A percentile compares a stretch with the other conserved stretches of the same genome.
Evolutionary conservation across 495 filamentous ascomycete species (phyloP).

Genomic region (Talaromyces liani): DNA sequence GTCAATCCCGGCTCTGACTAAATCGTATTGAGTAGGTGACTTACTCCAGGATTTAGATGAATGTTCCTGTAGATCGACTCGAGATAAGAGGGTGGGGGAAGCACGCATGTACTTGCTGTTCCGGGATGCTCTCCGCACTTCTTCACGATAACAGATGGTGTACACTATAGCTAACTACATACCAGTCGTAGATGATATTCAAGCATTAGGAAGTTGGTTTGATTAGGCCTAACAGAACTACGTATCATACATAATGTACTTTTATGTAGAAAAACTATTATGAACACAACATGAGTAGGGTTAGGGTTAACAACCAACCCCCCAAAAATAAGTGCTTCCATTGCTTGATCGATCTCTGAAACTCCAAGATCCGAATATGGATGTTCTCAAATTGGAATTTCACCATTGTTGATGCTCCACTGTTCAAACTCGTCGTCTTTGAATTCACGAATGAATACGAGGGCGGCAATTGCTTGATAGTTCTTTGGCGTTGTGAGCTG

Average conservation of each 20-base stretch:
- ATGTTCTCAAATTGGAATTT: too few relatives aligned
- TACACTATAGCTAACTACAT: neutral
- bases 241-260: neutral
- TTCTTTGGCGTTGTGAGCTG: too few relatives aligned
- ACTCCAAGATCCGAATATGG: too few relatives aligned
- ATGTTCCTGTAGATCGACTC: neutral
- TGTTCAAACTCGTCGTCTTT: too few relatives aligned
- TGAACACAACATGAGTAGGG: neutral
- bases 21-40: neutral
- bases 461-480: too few relatives aligned
- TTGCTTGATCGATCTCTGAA: neutral
- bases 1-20: neutral
- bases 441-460: too few relatives aligned
- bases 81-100: conserved; percentile 1
- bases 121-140: neutral
- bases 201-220: neutral
- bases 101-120: neutral
- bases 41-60: neutral
- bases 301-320: neutral
- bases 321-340: neutral
- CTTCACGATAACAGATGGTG: neutral
- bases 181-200: neutral
- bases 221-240: neutral
- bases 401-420: too few relatives aligned
- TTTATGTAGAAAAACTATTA: neutral